Percentiles rank a stretch among this genome's conserved stretches.
Conservation (phyloP, 306 rosid genomes). For the Alnus glutinosa region DNA sequence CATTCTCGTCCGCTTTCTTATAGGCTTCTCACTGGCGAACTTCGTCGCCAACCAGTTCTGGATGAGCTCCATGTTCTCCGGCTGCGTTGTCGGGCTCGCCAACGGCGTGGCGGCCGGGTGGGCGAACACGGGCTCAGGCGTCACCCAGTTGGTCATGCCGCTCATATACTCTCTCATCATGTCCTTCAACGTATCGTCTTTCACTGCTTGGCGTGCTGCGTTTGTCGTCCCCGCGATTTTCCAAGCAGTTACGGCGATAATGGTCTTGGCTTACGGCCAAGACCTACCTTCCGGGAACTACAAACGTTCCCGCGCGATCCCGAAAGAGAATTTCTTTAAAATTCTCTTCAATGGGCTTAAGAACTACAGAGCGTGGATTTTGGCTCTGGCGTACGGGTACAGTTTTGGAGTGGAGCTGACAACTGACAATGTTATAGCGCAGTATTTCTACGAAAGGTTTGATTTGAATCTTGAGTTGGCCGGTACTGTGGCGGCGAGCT, state of each 20-base stretch:
- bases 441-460: slow-evolving; percentile 57
- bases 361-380: slow-evolving; percentile 61
- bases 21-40: slow-evolving; percentile 54
- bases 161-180: slow-evolving; percentile 39
- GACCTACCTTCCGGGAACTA: slow-evolving; percentile 35
- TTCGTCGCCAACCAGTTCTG: slow-evolving; percentile 67
- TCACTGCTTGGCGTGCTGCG: slow-evolving; percentile 49
- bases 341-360: slow-evolving; percentile 32
- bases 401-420: slow-evolving; percentile 61
- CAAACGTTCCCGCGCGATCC: background rate
- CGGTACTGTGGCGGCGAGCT: slow-evolving; percentile 56
- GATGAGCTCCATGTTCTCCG: slow-evolving; percentile 68
- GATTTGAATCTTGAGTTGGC: slow-evolving; percentile 43
- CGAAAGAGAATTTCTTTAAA: background rate
- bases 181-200: slow-evolving; percentile 35
- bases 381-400: slow-evolving; percentile 43
- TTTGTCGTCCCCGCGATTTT: slow-evolving; percentile 47
- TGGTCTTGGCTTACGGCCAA: slow-evolving; percentile 50
- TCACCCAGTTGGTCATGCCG: slow-evolving; percentile 61
- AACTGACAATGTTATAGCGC: slow-evolving; percentile 51
- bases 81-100: slow-evolving; percentile 49
- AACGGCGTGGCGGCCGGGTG: slow-evolving; percentile 66
- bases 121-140: slow-evolving; percentile 61
- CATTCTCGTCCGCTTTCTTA: slow-evolving; percentile 47
- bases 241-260: slow-evolving; percentile 37